These are phyloP conservation scores for Piper longum DNA, from an alignment of 164 flowering plant genomes.

Conservation along the genomic window DNA sequence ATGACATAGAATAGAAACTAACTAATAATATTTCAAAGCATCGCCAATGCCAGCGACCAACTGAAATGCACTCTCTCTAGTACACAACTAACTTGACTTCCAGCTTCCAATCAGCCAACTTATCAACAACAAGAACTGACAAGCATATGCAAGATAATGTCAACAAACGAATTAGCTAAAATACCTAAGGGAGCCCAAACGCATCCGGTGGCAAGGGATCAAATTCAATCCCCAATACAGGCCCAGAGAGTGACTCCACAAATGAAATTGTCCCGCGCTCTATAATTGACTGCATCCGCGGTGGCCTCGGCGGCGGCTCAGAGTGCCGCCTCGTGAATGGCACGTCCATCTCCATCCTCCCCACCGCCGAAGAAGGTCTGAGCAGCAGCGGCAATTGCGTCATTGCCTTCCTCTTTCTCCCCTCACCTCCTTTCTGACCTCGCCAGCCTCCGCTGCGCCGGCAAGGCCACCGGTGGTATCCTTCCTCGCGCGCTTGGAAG, in stretches of 20 bases:
- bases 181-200: slow-evolving; percentile 78
- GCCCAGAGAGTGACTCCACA: slow-evolving; percentile 87
- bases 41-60: too few relatives aligned
- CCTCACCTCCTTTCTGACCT: slow-evolving; percentile 10
- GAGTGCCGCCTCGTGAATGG: slow-evolving; percentile 36
- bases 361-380: slow-evolving; percentile 13
- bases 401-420: slow-evolving; percentile 14
- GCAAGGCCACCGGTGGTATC: background rate
- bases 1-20: too few relatives aligned
- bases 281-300: slow-evolving; percentile 23
- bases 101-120: too few relatives aligned
- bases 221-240: slow-evolving; percentile 86
- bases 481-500: slow-evolving; percentile 33
- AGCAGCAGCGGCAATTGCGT: slow-evolving; percentile 4
- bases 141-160: too few relatives aligned
- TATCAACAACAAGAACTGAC: too few relatives aligned
- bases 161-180: background rate
- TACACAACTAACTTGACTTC: too few relatives aligned
- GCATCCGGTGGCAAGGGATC: slow-evolving; percentile 91
- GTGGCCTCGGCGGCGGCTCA: too few relatives aligned
- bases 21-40: too few relatives aligned
- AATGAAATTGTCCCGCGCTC: slow-evolving; percentile 62
- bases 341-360: slow-evolving; percentile 18
- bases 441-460: background rate
- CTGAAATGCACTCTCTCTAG: too few relatives aligned